Percentiles rank a stretch among this genome's conserved stretches.
Evolutionary conservation across 345 rosid species (phyloP).

Genomic region (Hibiscus syriacus): DNA sequence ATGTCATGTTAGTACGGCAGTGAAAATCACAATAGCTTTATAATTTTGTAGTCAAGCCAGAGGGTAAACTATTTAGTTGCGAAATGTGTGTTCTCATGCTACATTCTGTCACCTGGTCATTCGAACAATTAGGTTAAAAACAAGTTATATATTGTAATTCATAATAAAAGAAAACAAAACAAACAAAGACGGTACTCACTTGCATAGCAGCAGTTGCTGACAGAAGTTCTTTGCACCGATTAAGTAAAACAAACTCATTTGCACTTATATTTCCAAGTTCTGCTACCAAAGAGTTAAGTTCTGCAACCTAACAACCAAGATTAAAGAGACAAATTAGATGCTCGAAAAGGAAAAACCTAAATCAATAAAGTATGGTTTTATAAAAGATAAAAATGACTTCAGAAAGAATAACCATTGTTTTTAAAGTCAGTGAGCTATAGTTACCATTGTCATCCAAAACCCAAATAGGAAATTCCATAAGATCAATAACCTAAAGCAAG

Average conservation of each 20-base stretch:
- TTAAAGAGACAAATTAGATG: background rate
- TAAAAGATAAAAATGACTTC: background rate
- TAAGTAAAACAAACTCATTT: too few relatives aligned
- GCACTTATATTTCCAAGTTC: too few relatives aligned
- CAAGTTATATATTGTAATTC: background rate
- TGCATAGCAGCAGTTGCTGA: too few relatives aligned
- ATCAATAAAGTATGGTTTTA: background rate
- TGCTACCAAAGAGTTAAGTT: too few relatives aligned
- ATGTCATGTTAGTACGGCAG: slow-evolving; percentile 17
- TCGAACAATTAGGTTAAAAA: background rate
- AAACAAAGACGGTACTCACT: slow-evolving; percentile 26
- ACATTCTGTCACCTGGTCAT: slow-evolving; percentile 53
- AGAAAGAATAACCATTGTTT: too few relatives aligned
- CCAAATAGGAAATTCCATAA: too few relatives aligned
- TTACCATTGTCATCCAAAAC: background rate
- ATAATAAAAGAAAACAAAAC: background rate
- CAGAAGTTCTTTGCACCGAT: too few relatives aligned
- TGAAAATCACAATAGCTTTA: slow-evolving; percentile 21
- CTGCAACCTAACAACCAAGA: too few relatives aligned
- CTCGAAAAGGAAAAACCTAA: background rate
- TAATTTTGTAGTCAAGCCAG: slow-evolving; percentile 27
- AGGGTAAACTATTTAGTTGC: slow-evolving; percentile 34
- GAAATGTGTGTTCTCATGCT: slow-evolving; percentile 44
- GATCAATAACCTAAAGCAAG: too few relatives aligned
- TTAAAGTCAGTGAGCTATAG: background rate